phyloP scores from a whole-genome alignment of 1,284 basidiomycete species.

The Neonothopanus nambi region DNA sequence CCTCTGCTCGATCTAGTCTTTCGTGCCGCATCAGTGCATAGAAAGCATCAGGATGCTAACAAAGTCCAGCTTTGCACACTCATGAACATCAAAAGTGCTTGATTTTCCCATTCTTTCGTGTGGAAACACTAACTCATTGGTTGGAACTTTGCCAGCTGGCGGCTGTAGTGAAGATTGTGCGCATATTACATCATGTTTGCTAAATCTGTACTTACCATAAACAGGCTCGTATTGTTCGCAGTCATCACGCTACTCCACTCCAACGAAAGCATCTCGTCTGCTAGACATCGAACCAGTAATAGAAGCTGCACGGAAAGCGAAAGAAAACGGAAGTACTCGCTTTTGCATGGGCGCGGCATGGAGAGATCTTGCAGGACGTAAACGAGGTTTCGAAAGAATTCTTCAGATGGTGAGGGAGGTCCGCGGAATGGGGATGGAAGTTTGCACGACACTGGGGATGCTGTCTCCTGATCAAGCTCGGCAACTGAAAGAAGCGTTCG shows the following conservation, averaged over 20 bases:
- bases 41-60: constrained; percentile 83
- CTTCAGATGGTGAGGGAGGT: constrained; percentile 91
- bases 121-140: constrained; percentile 14
- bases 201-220: neutral
- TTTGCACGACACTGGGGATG: constrained; percentile 99
- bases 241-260: constrained; percentile 88
- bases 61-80: constrained; percentile 96
- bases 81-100: constrained; percentile 96
- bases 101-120: constrained; percentile 26
- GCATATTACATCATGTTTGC: neutral
- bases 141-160: constrained; percentile 64
- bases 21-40: constrained; percentile 80
- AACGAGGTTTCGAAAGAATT: constrained; percentile 93
- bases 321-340: constrained; percentile 93
- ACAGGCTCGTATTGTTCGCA: constrained; percentile 96
- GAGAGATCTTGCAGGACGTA: constrained; percentile 92
- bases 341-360: constrained; percentile 99
- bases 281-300: constrained; percentile 93
- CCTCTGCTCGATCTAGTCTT: constrained; percentile 88
- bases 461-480: constrained; percentile 91
- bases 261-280: constrained; percentile 86
- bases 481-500: constrained; percentile 88
- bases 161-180: constrained; percentile 95
- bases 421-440: constrained; percentile 92
- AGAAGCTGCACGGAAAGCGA: constrained; percentile 88